phyloP scores from a whole-genome alignment of 169 alveolate genomes.

The Cytauxzoon felis region DNA sequence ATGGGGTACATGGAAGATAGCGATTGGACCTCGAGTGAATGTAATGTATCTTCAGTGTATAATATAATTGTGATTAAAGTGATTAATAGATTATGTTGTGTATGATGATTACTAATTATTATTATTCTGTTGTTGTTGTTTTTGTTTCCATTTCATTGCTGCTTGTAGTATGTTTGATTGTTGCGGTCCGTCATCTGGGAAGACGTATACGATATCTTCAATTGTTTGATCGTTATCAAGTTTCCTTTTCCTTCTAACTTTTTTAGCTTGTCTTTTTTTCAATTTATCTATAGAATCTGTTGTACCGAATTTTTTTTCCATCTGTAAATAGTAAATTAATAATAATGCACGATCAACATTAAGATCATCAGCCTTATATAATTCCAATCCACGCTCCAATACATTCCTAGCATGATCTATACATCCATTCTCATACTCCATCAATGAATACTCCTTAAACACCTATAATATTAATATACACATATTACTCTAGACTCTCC shows the following conservation, averaged over 20 bases:
- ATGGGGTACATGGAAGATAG: not conserved
- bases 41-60: not conserved
- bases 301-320: slow-evolving; percentile 65
- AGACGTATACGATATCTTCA: slow-evolving; percentile 69
- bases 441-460: slow-evolving; percentile 69
- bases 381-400: slow-evolving; percentile 69
- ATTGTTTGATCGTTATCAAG: slow-evolving; percentile 61
- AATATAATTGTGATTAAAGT: not conserved
- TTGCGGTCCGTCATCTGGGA: slow-evolving; percentile 75
- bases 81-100: not conserved
- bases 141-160: slow-evolving; percentile 51
- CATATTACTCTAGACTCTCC: not conserved
- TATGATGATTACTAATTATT: not conserved
- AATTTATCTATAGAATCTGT: slow-evolving; percentile 57
- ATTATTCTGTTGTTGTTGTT: not conserved
- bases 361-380: slow-evolving; percentile 65
- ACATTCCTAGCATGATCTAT: slow-evolving; percentile 66
- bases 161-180: slow-evolving; percentile 59
- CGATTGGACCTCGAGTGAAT: not conserved
- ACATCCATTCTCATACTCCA: slow-evolving; percentile 63
- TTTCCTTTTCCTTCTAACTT: slow-evolving; percentile 67
- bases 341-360: slow-evolving; percentile 74
- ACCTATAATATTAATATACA: slow-evolving; percentile 47
- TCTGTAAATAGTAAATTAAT: slow-evolving; percentile 52
- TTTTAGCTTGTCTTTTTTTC: slow-evolving; percentile 65